Percentiles rank a stretch among this genome's conserved stretches.
Conservation (phyloP, 495 filamentous ascomycete species). For the Hypoxylon perforatum region DNA sequence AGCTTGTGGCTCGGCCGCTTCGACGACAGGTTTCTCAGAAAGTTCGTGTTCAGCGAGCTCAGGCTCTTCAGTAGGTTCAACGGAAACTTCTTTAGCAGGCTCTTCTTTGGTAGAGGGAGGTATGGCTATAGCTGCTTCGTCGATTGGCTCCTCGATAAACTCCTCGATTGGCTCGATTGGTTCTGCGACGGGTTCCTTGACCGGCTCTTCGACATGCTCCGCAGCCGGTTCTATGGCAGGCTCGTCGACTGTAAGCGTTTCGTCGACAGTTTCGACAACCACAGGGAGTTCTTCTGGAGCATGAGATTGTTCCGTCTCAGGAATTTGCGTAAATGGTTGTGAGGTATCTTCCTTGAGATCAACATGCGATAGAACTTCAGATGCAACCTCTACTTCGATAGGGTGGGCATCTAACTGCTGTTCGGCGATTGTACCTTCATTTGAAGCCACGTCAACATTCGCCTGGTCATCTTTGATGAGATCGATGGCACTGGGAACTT, state of each 20-base stretch:
- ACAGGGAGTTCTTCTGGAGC: not conserved
- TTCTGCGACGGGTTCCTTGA: not conserved
- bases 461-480: not conserved
- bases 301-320: slow-evolving; percentile 1
- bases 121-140: too few relatives aligned
- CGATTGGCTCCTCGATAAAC: not conserved
- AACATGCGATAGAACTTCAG: not conserved
- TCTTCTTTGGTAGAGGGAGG: too few relatives aligned
- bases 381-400: slow-evolving; percentile 1
- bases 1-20: not conserved
- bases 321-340: not conserved
- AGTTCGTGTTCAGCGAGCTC: not conserved
- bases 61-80: not conserved
- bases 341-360: not conserved
- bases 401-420: not conserved
- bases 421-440: not conserved
- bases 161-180: not conserved
- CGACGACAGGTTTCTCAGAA: not conserved
- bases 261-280: not conserved
- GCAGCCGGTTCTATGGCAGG: not conserved
- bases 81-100: not conserved
- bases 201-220: not conserved
- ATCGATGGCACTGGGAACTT: not conserved
- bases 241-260: slow-evolving; percentile 1
- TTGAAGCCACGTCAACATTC: not conserved